phyloP scores from a whole-genome alignment of 192 early-diverging fungal genomes.

The Umbelopsis vinacea region DNA sequence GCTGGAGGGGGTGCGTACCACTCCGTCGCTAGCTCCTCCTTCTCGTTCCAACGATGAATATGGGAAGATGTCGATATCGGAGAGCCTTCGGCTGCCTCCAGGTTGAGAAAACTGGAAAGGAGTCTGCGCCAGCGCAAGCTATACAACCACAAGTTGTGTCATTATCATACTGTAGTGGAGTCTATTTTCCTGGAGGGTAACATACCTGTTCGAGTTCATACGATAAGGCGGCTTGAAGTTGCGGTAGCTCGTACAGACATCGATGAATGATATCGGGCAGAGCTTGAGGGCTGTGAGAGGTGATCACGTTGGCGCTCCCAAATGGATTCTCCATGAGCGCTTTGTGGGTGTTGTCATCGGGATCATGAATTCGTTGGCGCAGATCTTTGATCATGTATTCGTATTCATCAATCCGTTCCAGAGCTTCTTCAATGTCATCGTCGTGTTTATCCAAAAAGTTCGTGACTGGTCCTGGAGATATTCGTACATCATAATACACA shows the following conservation, averaged over 20 bases:
- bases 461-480: constrained; percentile 47
- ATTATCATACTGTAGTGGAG: no score
- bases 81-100: constrained; percentile 27
- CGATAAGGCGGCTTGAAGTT: constrained; percentile 18
- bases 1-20: constrained; percentile 14
- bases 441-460: constrained; percentile 53
- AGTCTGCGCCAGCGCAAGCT: constrained; percentile 33
- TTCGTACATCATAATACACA: constrained; percentile 60
- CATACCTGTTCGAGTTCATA: constrained; percentile 11
- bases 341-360: constrained; percentile 15
- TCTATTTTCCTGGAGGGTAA: no score
- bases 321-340: not conserved
- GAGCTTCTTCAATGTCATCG: constrained; percentile 41
- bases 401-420: constrained; percentile 33
- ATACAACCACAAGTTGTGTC: not conserved
- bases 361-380: constrained; percentile 1
- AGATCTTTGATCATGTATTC: constrained; percentile 26
- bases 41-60: constrained; percentile 27
- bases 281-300: constrained; percentile 20
- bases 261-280: constrained; percentile 38
- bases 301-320: not conserved
- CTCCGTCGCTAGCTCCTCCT: constrained; percentile 3
- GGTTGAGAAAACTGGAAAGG: constrained; percentile 15
- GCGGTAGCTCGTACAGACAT: constrained; percentile 37
- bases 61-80: constrained; percentile 40